Percentiles rank a stretch among this genome's conserved stretches.
phyloP scores from a whole-genome alignment of 441 rosid genomes.

The Euphorbia corollata region DNA sequence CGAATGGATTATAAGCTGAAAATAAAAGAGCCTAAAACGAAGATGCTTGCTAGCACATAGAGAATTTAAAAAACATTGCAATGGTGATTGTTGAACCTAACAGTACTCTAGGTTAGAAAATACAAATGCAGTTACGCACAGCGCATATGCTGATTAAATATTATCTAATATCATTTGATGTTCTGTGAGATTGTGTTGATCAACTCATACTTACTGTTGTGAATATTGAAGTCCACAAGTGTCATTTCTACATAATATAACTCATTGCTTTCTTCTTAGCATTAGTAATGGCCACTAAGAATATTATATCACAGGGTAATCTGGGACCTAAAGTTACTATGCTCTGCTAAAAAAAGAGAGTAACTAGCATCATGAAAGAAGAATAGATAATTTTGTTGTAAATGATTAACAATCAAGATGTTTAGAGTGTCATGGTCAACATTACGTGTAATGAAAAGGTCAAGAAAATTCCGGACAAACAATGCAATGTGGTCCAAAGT shows the following conservation, averaged over 20 bases:
- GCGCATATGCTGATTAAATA: neutral
- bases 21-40: too few species aligned
- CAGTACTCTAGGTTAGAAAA: neutral
- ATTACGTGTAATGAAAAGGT: neutral
- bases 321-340: neutral
- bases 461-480: neutral
- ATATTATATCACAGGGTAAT: neutral
- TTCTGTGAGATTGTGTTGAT: neutral
- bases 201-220: neutral
- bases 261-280: too few species aligned
- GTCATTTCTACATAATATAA: neutral
- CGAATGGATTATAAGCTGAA: too few species aligned
- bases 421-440: neutral
- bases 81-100: neutral
- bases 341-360: neutral
- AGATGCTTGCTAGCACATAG: neutral
- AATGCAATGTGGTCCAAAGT: constrained; percentile 2
- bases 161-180: too few species aligned
- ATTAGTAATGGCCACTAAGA: too few species aligned
- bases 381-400: neutral
- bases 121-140: neutral
- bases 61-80: neutral
- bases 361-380: neutral
- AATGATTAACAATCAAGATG: neutral
- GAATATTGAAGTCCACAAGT: neutral